Evolutionary conservation across 371 early-diverging fungal species (phyloP).

Genomic region (Chytridium lagenaria): DNA sequence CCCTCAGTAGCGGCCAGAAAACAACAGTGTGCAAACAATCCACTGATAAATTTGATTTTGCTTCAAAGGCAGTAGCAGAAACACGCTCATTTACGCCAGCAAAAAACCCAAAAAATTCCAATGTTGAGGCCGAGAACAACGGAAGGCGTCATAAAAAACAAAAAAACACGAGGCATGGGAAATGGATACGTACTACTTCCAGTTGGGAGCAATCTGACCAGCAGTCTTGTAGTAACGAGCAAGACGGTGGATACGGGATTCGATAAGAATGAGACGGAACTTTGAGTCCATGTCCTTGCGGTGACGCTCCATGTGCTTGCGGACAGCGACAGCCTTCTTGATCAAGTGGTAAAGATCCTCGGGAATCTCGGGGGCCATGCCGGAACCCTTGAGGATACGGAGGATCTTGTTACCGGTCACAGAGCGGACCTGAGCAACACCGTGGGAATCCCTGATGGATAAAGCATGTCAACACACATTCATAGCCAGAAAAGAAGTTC

Average conservation of each 20-base stretch:
- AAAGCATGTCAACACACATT: neutral
- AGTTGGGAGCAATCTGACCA: slow-evolving; percentile 97
- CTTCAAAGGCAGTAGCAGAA: neutral
- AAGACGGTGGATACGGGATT: slow-evolving; percentile 99
- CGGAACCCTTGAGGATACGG: slow-evolving; percentile 91
- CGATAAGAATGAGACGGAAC: slow-evolving; percentile 99
- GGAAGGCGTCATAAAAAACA: slow-evolving; percentile 15
- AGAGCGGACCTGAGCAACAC: slow-evolving; percentile 95
- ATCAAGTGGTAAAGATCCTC: slow-evolving; percentile 99
- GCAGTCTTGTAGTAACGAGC: slow-evolving; percentile 99
- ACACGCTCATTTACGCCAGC: neutral
- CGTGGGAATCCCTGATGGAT: slow-evolving; percentile 89
- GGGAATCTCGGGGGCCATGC: slow-evolving; percentile 97
- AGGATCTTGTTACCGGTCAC: slow-evolving; percentile 98
- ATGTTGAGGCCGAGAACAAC: slow-evolving; percentile 14
- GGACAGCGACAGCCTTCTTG: slow-evolving; percentile 99
- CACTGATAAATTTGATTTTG: neutral
- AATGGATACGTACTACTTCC: slow-evolving; percentile 94
- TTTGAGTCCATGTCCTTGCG: slow-evolving; percentile 99
- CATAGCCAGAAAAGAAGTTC: too few relatives aligned
- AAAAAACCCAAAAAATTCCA: slow-evolving; percentile 15
- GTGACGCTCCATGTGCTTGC: slow-evolving; percentile 99
- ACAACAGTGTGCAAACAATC: neutral
- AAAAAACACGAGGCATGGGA: too few relatives aligned
- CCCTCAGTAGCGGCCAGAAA: neutral